Conservation (phyloP, 441 rosid genomes). For the Monsonia emarginata region DNA sequence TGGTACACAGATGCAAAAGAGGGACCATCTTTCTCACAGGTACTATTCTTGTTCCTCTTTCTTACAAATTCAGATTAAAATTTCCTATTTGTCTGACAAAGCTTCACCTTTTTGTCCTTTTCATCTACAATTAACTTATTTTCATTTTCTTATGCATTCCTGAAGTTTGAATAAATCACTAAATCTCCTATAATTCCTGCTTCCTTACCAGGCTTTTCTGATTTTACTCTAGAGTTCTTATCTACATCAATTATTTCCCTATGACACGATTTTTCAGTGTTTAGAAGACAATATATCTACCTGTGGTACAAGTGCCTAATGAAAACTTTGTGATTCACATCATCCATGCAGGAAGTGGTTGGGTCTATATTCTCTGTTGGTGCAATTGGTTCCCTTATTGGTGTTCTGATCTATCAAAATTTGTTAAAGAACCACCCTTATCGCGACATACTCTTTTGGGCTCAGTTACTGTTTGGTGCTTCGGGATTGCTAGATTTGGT, state of each 20-base stretch:
- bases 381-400: slow-evolving; percentile 66
- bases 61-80: not conserved
- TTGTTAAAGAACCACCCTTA: slow-evolving; percentile 61
- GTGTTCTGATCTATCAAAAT: slow-evolving; percentile 64
- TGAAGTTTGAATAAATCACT: too few species aligned
- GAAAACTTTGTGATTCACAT: slow-evolving; percentile 2
- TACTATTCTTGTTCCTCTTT: slow-evolving; percentile 14
- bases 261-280: not conserved
- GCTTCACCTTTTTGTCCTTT: not conserved
- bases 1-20: slow-evolving; percentile 78
- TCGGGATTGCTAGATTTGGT: slow-evolving; percentile 86
- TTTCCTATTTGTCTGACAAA: not conserved
- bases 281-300: not conserved
- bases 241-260: not conserved
- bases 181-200: too few species aligned
- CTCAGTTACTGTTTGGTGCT: slow-evolving; percentile 65
- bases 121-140: not conserved
- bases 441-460: slow-evolving; percentile 61
- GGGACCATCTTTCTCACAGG: slow-evolving; percentile 88
- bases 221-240: not conserved
- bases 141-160: too few species aligned
- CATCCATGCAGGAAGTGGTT: slow-evolving; percentile 57
- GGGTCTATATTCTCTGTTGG: slow-evolving; percentile 80
- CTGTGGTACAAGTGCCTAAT: not conserved
- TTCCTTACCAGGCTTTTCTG: not conserved